Base-by-base conservation (phyloP, 805 yeast species). In the Candida pini region DNA sequence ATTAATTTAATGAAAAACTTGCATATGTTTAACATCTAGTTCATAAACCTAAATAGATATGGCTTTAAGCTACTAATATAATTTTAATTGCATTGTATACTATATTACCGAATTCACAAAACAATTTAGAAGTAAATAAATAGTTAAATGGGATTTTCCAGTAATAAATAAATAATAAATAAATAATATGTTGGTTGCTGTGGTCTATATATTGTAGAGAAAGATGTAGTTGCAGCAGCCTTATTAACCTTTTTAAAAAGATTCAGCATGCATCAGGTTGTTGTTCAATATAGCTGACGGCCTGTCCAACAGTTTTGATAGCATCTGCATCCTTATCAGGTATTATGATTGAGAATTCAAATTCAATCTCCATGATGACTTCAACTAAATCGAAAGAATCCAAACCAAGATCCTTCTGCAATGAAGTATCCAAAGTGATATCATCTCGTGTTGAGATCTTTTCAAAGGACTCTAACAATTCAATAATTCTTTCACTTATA, bases 261-360 rank as follows among this genome's bases (percentile, higher is more conserved):
- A 25, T 22, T 38, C 46, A 62, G 44, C 62, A 55, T 9, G 66
- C 63, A 44, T 59, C 71, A 25, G 78, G 73, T 62, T 82, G 83
- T 49, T 79, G 73, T 43, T 74, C 70, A 49, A 90, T 84, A 67
- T 86, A 86, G 54, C 88, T 87, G 44, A 89, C 76, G 41, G 96
- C 95, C 68, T 89, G 95, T 49, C 86, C 88, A 46, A 92, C 92
- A 37, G 95, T 85, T 69, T 83, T 87, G 62, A 92, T 80, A 58
- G 83, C 89, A 60, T 90, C 97, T 36, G 96, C 92, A 51, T 86
- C 85, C 60, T 83, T 80, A 66, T 87, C 96, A 24, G 94, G 87
- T 56, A 85, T 77, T 59, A 81, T 84, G 56, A 86, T 74, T 53
- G 85, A 87, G 49, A 78, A 78, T 58, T 80, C 76, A 56, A 76